Percentiles rank a stretch among this genome's conserved stretches.
Conservation (phyloP, 352 stramenopile genomes). For the Phytophthora ohioensis region DNA sequence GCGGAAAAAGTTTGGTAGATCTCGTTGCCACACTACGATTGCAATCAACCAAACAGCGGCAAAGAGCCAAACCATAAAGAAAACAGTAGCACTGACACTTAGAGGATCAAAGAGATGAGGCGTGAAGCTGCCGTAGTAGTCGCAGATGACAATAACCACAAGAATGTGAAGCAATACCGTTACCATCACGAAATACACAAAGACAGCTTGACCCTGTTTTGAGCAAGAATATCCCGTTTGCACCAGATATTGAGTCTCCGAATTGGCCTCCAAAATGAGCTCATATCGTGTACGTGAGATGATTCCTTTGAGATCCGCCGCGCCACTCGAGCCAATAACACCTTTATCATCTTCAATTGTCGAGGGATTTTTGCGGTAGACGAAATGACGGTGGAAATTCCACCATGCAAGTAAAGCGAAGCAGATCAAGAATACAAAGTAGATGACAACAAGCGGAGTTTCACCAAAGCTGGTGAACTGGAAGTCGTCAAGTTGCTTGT, state of each 20-base stretch:
- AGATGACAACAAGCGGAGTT: constrained; percentile 21
- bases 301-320: constrained; percentile 21
- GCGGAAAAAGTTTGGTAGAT: constrained; percentile 50
- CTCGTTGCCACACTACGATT: constrained; percentile 33
- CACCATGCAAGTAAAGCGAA: constrained; percentile 27
- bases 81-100: constrained; percentile 37
- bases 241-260: constrained; percentile 1
- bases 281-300: constrained; percentile 20
- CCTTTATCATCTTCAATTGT: constrained; percentile 9
- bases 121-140: constrained; percentile 47
- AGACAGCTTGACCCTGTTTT: constrained; percentile 22
- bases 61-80: constrained; percentile 49
- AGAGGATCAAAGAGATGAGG: constrained; percentile 38
- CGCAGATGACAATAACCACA: constrained; percentile 44
- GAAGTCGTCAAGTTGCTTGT: constrained; percentile 2
- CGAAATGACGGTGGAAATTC: constrained; percentile 16
- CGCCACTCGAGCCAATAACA: neutral
- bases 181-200: constrained; percentile 34
- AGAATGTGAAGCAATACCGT: constrained; percentile 36
- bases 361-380: constrained; percentile 35
- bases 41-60: constrained; percentile 36
- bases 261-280: constrained; percentile 14
- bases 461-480: constrained; percentile 44
- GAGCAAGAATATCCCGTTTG: constrained; percentile 43
- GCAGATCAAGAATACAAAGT: constrained; percentile 35